These are phyloP conservation scores for Hippophae tibetana DNA, from an alignment of 306 rosid species.

Conservation along the genomic window DNA sequence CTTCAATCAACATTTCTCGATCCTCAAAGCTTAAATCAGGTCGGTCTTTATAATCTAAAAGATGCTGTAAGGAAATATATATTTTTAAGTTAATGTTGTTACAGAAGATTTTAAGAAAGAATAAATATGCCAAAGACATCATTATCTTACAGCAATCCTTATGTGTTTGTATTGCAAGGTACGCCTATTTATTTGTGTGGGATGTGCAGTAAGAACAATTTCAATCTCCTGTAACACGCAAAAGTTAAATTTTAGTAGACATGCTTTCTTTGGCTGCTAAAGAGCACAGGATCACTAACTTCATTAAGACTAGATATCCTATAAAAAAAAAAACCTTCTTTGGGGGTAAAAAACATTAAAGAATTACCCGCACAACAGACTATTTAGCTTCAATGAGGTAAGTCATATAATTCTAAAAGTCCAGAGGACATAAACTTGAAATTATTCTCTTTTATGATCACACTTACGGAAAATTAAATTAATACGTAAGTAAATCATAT, in stretches of 20 bases:
- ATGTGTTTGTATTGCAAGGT: constrained; percentile 84
- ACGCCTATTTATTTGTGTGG: constrained; percentile 93
- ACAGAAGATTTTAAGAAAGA: constrained; percentile 10
- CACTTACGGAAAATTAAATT: constrained; percentile 7
- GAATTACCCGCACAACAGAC: neutral
- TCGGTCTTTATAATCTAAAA: constrained; percentile 73
- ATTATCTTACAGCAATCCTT: constrained; percentile 62
- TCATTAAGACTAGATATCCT: neutral
- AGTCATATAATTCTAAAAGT: neutral
- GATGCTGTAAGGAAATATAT: constrained; percentile 48
- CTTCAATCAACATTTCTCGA: constrained; percentile 80
- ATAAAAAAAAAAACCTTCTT: neutral
- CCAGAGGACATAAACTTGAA: neutral
- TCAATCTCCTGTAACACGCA: constrained; percentile 61
- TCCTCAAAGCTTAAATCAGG: constrained; percentile 78
- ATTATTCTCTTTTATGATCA: constrained; percentile 1
- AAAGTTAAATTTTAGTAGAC: constrained; percentile 3
- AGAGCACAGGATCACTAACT: neutral
- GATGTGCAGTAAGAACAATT: constrained; percentile 97
- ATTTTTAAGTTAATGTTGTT: constrained; percentile 17
- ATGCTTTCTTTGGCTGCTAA: neutral
- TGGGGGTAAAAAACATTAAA: neutral
- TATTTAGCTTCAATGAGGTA: too few species aligned
- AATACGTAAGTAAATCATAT: neutral
- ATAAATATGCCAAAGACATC: neutral